phyloP scores from a whole-genome alignment of 2,329 filamentous ascomycete genomes.

The Pseudocercospora eumusae region DNA sequence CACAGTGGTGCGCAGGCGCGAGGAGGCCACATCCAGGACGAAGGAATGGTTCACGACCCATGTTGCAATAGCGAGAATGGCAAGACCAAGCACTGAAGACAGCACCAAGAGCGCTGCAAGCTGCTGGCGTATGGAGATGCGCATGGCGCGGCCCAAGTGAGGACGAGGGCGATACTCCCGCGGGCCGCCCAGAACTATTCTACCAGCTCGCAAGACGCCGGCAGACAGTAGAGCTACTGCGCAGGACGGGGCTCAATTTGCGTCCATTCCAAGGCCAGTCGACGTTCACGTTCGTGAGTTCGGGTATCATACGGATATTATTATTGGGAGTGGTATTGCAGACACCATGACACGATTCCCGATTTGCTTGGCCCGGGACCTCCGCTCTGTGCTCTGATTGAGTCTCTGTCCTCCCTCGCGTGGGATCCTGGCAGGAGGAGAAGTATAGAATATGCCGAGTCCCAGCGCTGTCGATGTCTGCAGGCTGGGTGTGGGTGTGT shows the following conservation, averaged over 20 bases:
- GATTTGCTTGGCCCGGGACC: background rate
- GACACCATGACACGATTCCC: too few relatives aligned
- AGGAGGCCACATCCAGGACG: conserved; percentile 57
- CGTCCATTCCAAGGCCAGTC: background rate
- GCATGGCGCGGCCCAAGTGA: conserved; percentile 55
- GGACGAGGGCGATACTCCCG: background rate
- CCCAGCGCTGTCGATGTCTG: background rate
- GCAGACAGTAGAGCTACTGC: background rate
- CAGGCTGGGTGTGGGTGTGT: background rate
- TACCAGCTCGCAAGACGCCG: background rate
- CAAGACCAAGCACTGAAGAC: conserved; percentile 71
- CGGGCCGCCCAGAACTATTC: too few relatives aligned
- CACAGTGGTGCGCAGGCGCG: conserved; percentile 71
- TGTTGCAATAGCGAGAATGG: conserved; percentile 79
- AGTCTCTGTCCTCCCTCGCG: background rate
- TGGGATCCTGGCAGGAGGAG: background rate
- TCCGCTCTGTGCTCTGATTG: background rate
- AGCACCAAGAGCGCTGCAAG: conserved; percentile 76
- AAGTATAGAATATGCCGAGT: background rate
- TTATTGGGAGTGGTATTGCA: background rate
- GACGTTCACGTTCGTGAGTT: background rate
- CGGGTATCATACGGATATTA: too few relatives aligned
- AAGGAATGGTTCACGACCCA: conserved; percentile 63
- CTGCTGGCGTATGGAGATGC: conserved; percentile 86
- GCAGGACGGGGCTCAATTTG: background rate